Evolutionary conservation across 2,329 filamentous ascomycete genomes (phyloP).

Genomic region (Didymella keratinophila): DNA sequence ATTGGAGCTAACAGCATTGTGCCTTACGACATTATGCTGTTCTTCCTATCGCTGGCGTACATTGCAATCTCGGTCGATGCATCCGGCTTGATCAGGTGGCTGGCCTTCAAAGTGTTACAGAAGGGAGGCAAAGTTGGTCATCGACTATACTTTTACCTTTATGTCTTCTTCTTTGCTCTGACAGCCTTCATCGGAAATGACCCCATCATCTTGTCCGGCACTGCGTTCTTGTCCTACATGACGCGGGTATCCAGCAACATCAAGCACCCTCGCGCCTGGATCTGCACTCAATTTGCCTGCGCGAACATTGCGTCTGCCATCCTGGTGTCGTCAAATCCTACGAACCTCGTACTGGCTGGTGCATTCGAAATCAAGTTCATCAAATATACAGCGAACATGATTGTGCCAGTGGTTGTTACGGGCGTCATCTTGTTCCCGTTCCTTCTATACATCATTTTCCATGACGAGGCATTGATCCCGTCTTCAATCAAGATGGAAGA

Average conservation of each 20-base stretch:
- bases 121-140: constrained; percentile 73
- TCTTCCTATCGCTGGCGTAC: constrained; percentile 77
- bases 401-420: constrained; percentile 74
- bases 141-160: constrained; percentile 75
- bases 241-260: constrained; percentile 78
- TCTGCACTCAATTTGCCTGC: constrained; percentile 73
- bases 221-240: constrained; percentile 79
- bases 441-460: constrained; percentile 73
- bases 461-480: constrained; percentile 69
- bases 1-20: constrained; percentile 70
- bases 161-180: constrained; percentile 73
- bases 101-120: constrained; percentile 74
- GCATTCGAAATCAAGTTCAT: constrained; percentile 77
- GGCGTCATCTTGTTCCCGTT: constrained; percentile 74
- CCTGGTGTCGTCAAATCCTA: constrained; percentile 79
- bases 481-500: constrained; percentile 72
- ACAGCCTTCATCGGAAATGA: constrained; percentile 77
- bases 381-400: constrained; percentile 78
- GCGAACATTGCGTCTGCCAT: constrained; percentile 79
- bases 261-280: constrained; percentile 74
- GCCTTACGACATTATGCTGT: constrained; percentile 76
- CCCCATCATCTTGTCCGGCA: constrained; percentile 77
- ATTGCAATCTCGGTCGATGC: constrained; percentile 81
- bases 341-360: constrained; percentile 76
- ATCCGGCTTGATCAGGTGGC: constrained; percentile 73